Evolutionary conservation across 2,329 filamentous ascomycete species (phyloP).

Genomic region (Pseudogymnoascus sp.): DNA sequence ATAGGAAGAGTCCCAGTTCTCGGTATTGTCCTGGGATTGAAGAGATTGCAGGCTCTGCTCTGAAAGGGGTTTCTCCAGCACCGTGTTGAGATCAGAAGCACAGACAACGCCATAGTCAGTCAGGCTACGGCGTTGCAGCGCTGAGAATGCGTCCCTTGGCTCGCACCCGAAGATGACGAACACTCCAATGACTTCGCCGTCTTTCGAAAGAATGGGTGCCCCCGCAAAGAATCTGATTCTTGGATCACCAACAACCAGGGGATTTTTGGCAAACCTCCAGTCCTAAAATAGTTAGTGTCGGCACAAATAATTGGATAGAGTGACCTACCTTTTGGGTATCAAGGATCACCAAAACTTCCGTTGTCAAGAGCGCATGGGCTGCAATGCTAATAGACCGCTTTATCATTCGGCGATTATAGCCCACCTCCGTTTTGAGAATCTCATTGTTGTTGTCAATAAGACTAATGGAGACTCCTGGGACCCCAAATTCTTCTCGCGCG

Average conservation of each 20-base stretch:
- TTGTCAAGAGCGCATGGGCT: slow-evolving; percentile 30
- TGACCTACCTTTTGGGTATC: slow-evolving; percentile 28
- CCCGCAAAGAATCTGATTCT: slow-evolving; percentile 32
- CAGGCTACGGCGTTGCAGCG: slow-evolving; percentile 22
- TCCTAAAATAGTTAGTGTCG: slow-evolving; percentile 21
- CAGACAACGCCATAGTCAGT: slow-evolving; percentile 19
- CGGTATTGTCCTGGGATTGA: background rate
- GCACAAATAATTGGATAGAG: background rate
- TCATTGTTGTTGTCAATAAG: slow-evolving; percentile 28
- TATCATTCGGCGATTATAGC: slow-evolving; percentile 22
- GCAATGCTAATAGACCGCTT: slow-evolving; percentile 27
- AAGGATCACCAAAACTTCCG: slow-evolving; percentile 28
- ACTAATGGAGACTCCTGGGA: slow-evolving; percentile 27
- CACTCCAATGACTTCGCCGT: slow-evolving; percentile 26
- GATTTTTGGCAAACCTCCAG: slow-evolving; percentile 30
- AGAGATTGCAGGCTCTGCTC: no score
- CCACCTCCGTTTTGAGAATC: slow-evolving; percentile 26
- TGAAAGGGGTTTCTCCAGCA: background rate
- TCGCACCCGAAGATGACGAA: slow-evolving; percentile 26
- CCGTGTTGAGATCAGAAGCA: background rate
- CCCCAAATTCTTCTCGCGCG: slow-evolving; percentile 24
- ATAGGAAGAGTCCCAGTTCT: background rate
- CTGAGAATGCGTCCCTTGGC: slow-evolving; percentile 23
- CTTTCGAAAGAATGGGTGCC: slow-evolving; percentile 27
- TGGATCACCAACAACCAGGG: slow-evolving; percentile 22